Conservation (phyloP, 768 basidiomycete genomes). For the Kwoniella sp. region DNA sequence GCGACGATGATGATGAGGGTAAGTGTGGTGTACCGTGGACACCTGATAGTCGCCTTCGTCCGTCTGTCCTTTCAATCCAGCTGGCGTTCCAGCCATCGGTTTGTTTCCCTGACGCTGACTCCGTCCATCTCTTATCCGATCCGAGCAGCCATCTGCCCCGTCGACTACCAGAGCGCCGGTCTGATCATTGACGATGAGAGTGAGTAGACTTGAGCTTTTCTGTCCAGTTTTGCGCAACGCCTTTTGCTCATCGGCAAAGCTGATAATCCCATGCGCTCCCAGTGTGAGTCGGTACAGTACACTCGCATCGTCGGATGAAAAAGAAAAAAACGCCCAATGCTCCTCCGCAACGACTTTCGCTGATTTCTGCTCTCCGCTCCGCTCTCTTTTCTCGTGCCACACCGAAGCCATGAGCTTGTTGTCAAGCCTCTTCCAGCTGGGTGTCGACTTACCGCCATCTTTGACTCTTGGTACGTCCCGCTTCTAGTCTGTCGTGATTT, state of each 20-base stretch:
- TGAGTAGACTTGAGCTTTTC: constrained; percentile 30
- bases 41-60: neutral
- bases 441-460: constrained; percentile 74
- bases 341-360: neutral
- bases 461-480: constrained; percentile 42
- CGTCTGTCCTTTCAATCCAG: too few relatives aligned
- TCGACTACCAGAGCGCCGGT: constrained; percentile 69
- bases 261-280: too few relatives aligned
- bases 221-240: too few relatives aligned
- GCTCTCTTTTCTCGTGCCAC: too few relatives aligned
- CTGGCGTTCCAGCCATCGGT: neutral
- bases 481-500: too few relatives aligned
- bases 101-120: neutral
- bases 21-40: too few relatives aligned
- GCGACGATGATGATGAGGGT: constrained; percentile 51
- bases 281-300: too few relatives aligned
- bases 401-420: constrained; percentile 68
- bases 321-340: too few relatives aligned
- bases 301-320: too few relatives aligned
- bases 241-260: too few relatives aligned
- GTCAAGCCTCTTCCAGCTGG: constrained; percentile 75
- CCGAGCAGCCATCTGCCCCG: constrained; percentile 70
- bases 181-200: constrained; percentile 87
- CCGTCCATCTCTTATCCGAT: neutral
- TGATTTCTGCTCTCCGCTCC: neutral